phyloP scores from a whole-genome alignment of 352 stramenopile species.

The Pythium rishiriense region DNA sequence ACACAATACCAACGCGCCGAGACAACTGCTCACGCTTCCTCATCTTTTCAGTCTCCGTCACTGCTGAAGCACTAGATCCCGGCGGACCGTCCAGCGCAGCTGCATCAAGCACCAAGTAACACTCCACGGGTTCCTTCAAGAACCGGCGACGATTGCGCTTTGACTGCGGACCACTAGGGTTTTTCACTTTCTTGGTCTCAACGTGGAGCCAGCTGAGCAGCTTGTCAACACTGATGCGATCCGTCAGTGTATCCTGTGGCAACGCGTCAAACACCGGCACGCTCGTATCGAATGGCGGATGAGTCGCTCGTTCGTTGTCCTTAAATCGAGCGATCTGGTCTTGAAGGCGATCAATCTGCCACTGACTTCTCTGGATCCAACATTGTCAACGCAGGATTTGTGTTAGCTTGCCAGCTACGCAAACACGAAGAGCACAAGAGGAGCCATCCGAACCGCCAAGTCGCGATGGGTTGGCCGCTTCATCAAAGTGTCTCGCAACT shows the following conservation, averaged over 20 bases:
- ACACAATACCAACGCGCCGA: conserved; percentile 30
- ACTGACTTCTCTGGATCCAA: conserved; percentile 11
- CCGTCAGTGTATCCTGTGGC: conserved; percentile 16
- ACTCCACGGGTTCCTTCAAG: conserved; percentile 28
- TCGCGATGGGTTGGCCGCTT: conserved; percentile 22
- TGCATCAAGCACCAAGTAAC: conserved; percentile 32
- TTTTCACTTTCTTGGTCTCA: conserved; percentile 22
- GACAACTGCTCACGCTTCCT: conserved; percentile 25
- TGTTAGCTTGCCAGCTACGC: too few relatives aligned
- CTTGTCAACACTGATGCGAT: conserved; percentile 37
- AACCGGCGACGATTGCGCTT: conserved; percentile 25
- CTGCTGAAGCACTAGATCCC: background rate
- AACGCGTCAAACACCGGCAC: conserved; percentile 19
- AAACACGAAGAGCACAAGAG: too few relatives aligned
- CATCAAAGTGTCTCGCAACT: conserved; percentile 31
- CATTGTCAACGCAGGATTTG: too few relatives aligned
- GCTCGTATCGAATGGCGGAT: background rate
- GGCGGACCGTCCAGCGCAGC: conserved; percentile 1
- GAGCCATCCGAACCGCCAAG: conserved; percentile 23
- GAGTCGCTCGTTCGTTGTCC: background rate
- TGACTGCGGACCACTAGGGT: background rate
- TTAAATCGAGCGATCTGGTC: conserved; percentile 5
- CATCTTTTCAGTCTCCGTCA: conserved; percentile 29
- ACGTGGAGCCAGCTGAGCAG: conserved; percentile 35
- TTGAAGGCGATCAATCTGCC: conserved; percentile 25